Base-by-base conservation (phyloP, 2,329 filamentous ascomycete genomes). In the Penicillium sumatraense region DNA sequence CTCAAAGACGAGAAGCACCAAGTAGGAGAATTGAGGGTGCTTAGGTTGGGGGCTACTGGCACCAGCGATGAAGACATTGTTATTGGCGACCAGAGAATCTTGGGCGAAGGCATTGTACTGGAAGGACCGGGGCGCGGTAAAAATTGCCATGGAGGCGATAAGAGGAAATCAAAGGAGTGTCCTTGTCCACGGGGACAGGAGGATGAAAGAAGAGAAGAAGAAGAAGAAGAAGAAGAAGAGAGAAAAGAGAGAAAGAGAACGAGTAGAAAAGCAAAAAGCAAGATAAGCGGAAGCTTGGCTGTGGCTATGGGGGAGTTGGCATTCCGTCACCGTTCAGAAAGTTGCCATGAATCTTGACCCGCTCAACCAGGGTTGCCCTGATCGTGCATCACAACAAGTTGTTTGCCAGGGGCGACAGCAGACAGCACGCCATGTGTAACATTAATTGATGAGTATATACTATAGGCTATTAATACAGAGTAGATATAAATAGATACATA, bases 1-100 rank as follows among this genome's bases (percentile, higher is more conserved):
- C 77, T 96, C 93, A 68, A 96, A 96, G 64, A 98, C 93, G 56
- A 96, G 86, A 23, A 96, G 81, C 35, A 87, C 82, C 26, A 96
- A 82, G 66, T 92, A 76, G 16, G 75, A 72, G 55, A 84, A 74
- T 10, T 78, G 70, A 3, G 81, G 80, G 62, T 83, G 78, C 41
- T 72, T 74, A 13, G 75, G 63, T 56, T 76, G 73, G 21, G 63
- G 41, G 38, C 16, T 40, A 31, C 26, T 46, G 16, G 16, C 58
- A 46, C 48, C 47, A 35, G 67, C 56, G 49, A 60, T 56, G 31
- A 61, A 27, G 40, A 16, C 9, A 23, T 18, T 11, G 10, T 44
- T 27, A 50, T 56, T 61, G 53, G 60, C 13, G 29, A 58, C 64
- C 53, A 67, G 57, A 11, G 63, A 59, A 36, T 60, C 56, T 51